Conservation (phyloP, 164 flowering plant genomes). For the Taxillus chinensis region DNA sequence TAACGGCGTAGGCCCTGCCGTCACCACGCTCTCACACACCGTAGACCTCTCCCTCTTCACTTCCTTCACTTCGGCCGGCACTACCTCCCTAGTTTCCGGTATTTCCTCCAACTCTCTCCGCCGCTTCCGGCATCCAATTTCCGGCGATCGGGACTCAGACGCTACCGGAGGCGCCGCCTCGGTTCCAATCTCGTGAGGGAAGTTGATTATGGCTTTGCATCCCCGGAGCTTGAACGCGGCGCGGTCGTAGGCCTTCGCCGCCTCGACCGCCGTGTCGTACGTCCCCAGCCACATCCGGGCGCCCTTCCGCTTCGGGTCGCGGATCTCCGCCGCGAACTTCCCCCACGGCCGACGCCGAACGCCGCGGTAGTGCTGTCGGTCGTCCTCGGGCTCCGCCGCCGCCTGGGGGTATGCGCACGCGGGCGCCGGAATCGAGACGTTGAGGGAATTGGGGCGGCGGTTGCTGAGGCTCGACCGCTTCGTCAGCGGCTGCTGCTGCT, state of each 20-base stretch:
- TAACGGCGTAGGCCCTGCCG: slow-evolving; percentile 6
- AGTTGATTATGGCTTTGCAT: slow-evolving; percentile 46
- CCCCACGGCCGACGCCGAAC: slow-evolving; percentile 55
- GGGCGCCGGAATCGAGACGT: no score
- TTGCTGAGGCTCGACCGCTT: no score
- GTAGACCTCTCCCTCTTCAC: slow-evolving; percentile 20
- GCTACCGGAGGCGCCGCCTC: slow-evolving; percentile 5
- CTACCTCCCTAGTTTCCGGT: slow-evolving; percentile 4
- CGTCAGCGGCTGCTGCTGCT: no score
- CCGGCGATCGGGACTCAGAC: background rate
- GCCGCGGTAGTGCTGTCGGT: slow-evolving; percentile 36
- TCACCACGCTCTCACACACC: background rate
- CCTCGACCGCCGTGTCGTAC: slow-evolving; percentile 39
- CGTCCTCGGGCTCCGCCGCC: background rate
- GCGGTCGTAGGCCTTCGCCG: slow-evolving; percentile 50
- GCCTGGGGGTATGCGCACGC: background rate
- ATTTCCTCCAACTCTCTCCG: slow-evolving; percentile 6
- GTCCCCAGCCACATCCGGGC: slow-evolving; percentile 53
- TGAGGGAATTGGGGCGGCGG: no score
- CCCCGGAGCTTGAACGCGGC: slow-evolving; percentile 54
- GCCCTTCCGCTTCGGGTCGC: slow-evolving; percentile 39
- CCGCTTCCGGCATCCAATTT: background rate
- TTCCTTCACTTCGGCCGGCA: slow-evolving; percentile 2
- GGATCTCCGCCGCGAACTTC: slow-evolving; percentile 52
- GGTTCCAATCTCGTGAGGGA: slow-evolving; percentile 37